Conservation (phyloP, 805 yeast species). For the Candida chilensis region DNA sequence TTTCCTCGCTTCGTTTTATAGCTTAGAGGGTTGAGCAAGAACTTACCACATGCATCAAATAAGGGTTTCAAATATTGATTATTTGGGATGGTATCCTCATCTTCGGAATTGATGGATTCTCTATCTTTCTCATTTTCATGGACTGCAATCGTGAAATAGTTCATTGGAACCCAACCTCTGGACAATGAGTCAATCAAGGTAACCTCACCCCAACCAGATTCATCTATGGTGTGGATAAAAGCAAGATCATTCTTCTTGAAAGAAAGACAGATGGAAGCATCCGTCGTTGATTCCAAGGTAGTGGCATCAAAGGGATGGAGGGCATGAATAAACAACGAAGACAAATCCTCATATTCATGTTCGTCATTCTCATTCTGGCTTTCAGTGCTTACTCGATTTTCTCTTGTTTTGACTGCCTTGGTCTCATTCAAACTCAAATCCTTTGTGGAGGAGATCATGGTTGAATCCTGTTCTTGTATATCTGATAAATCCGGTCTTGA, state of each 20-base stretch:
- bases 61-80: conserved; percentile 45
- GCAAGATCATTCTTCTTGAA: conserved; percentile 65
- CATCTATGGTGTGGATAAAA: conserved; percentile 70
- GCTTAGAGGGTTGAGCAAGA: conserved; percentile 55
- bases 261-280: conserved; percentile 64
- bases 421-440: too few relatives aligned
- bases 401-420: too few relatives aligned
- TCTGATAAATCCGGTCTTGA: too few relatives aligned
- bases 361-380: conserved; percentile 1
- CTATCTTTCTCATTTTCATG: conserved; percentile 5
- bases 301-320: conserved; percentile 50
- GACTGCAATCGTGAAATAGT: conserved; percentile 49
- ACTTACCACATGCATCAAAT: conserved; percentile 56
- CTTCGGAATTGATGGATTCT: conserved; percentile 7
- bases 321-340: conserved; percentile 47
- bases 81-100: conserved; percentile 28
- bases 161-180: conserved; percentile 84
- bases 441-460: too few relatives aligned
- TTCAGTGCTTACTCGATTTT: too few relatives aligned
- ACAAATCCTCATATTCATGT: conserved; percentile 30
- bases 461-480: too few relatives aligned
- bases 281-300: conserved; percentile 53
- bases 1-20: conserved; percentile 25
- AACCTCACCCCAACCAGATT: conserved; percentile 86
- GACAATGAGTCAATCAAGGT: conserved; percentile 52